phyloP scores from a whole-genome alignment of 768 basidiomycete species.

The Suillus subluteus region DNA sequence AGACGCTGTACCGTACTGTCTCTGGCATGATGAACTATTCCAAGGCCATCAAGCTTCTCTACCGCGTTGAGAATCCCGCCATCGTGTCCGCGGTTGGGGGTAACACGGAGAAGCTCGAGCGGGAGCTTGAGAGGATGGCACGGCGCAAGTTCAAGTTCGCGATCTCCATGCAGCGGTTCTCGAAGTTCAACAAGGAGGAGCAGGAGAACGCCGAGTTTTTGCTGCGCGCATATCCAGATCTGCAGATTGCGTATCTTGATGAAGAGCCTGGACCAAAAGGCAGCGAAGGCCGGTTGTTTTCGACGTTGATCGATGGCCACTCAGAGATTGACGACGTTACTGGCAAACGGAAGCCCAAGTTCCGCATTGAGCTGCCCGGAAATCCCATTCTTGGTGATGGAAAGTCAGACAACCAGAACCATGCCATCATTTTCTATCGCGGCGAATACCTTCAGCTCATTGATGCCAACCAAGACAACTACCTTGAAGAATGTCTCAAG shows the following conservation, averaged over 20 bases:
- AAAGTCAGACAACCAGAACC: conserved; percentile 99
- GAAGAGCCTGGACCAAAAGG: conserved; percentile 92
- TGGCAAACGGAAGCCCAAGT: conserved; percentile 93
- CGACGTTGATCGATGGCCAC: conserved; percentile 94
- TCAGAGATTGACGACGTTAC: conserved; percentile 90
- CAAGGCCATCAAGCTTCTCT: conserved; percentile 98
- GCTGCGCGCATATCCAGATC: conserved; percentile 95
- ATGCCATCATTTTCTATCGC: conserved; percentile 98
- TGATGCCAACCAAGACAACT: conserved; percentile 99
- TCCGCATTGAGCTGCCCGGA: conserved; percentile 95
- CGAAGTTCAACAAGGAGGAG: conserved; percentile 99
- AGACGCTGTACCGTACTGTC: conserved; percentile 97
- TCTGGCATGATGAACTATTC: conserved; percentile 99
- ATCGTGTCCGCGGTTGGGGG: conserved; percentile 96
- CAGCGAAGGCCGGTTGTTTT: conserved; percentile 88
- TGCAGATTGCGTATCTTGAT: conserved; percentile 98
- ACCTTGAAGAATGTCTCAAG: conserved; percentile 98
- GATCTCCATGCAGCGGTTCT: conserved; percentile 98
- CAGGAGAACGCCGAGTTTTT: conserved; percentile 98
- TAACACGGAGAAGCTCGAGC: conserved; percentile 94
- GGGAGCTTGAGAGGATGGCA: conserved; percentile 96
- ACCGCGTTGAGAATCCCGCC: conserved; percentile 98
- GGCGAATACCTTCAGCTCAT: conserved; percentile 99
- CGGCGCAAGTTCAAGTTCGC: conserved; percentile 98
- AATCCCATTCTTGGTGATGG: conserved; percentile 99